Conservation (phyloP, 73 alveolate species). For the Diophrys sp. region DNA sequence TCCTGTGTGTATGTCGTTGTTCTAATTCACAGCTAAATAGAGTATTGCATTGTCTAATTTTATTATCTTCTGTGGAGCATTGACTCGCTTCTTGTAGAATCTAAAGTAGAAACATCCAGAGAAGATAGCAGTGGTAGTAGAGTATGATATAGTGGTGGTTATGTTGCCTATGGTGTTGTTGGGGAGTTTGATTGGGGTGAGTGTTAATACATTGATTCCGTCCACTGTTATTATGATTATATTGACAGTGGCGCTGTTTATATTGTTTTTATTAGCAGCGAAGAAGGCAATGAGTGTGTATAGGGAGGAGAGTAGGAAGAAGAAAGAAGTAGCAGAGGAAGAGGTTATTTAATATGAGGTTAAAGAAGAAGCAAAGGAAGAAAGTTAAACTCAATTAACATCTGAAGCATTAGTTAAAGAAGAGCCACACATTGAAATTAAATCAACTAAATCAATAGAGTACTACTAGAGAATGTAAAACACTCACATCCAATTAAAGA, state of each 20-base stretch:
- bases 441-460: not conserved
- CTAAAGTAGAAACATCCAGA: constrained; percentile 37
- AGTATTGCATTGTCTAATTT: not conserved
- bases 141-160: constrained; percentile 35
- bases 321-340: not conserved
- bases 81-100: constrained; percentile 23
- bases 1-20: constrained; percentile 71
- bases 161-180: constrained; percentile 50
- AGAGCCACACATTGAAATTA: not conserved
- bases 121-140: constrained; percentile 33
- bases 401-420: not conserved
- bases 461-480: not conserved
- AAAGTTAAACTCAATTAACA: not conserved
- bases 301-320: not conserved
- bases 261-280: not conserved
- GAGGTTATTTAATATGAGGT: not conserved
- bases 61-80: constrained; percentile 19
- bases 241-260: not conserved
- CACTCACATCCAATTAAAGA: not conserved
- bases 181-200: constrained; percentile 46
- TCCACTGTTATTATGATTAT: not conserved
- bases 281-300: not conserved
- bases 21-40: constrained; percentile 49
- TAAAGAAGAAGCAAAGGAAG: not conserved
- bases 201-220: constrained; percentile 1